Percentiles rank a stretch among this genome's conserved stretches.
Conservation (phyloP, 2,329 filamentous ascomycete species). For the Colletotrichum sp. region DNA sequence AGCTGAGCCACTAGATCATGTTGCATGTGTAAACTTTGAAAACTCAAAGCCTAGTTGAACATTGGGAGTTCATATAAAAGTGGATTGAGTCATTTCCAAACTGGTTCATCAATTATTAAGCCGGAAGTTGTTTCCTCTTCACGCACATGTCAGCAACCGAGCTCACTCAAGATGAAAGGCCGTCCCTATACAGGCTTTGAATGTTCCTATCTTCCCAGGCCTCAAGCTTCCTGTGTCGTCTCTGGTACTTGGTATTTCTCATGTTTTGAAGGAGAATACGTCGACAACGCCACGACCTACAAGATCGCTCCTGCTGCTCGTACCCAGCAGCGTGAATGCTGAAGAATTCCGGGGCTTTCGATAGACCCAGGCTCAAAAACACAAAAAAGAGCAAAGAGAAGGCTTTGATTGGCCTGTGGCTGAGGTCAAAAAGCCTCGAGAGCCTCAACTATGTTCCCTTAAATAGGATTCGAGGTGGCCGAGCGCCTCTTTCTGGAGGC, state of each 20-base stretch:
- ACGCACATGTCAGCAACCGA: accelerated
- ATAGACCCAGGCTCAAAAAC: background rate
- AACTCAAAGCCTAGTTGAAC: accelerated
- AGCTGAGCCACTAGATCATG: background rate
- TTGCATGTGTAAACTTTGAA: background rate
- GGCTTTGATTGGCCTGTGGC: background rate
- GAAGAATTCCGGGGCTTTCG: background rate
- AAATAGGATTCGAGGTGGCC: accelerated
- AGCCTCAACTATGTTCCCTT: background rate
- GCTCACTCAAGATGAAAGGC: background rate
- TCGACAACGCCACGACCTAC: background rate
- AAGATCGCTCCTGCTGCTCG: background rate
- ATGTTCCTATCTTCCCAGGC: accelerated
- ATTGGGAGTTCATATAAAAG: background rate
- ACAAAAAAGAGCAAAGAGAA: accelerated
- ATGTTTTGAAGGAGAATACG: background rate
- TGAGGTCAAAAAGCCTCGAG: background rate
- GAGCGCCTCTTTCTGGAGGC: accelerated
- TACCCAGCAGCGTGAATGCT: background rate
- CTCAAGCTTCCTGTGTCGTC: background rate
- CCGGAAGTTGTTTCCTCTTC: background rate
- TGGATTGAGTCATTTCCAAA: background rate
- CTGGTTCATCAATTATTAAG: background rate
- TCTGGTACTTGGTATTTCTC: background rate
- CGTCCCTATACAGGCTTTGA: background rate